phyloP scores from a whole-genome alignment of 805 yeast genomes.

The Kluyveromyces nonfermentans region DNA sequence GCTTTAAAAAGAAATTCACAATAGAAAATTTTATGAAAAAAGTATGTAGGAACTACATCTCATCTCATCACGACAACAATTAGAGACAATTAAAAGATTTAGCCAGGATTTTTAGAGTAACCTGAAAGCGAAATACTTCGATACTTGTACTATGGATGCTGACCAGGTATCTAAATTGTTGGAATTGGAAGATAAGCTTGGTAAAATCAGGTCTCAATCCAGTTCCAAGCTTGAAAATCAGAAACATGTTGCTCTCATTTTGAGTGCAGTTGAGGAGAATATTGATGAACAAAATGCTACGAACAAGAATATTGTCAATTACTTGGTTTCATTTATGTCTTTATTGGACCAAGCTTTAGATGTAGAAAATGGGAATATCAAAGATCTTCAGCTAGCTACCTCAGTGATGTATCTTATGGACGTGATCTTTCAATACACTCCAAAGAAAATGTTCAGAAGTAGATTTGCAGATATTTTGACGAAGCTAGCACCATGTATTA shows the following conservation, averaged over 20 bases:
- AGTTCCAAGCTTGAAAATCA: conserved; percentile 81
- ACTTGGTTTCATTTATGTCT: conserved; percentile 75
- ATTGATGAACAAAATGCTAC: conserved; percentile 50
- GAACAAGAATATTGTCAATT: conserved; percentile 62
- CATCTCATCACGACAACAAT: conserved; percentile 13
- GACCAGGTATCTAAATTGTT: conserved; percentile 28
- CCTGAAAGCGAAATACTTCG: not conserved
- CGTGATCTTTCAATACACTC: conserved; percentile 63
- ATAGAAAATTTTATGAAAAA: conserved; percentile 1
- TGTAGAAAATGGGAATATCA: conserved; percentile 37
- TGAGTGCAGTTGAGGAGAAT: conserved; percentile 86
- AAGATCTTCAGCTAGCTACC: conserved; percentile 57
- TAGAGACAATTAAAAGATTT: not conserved
- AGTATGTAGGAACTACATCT: conserved; percentile 19
- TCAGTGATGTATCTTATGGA: conserved; percentile 77
- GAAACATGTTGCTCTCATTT: conserved; percentile 70
- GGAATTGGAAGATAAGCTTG: conserved; percentile 54
- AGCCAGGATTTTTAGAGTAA: not conserved
- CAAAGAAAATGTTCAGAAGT: conserved; percentile 57
- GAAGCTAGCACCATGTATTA: conserved; percentile 71
- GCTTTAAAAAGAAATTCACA: not conserved
- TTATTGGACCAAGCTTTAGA: conserved; percentile 65
- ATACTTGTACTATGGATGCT: conserved; percentile 16
- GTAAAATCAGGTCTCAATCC: conserved; percentile 60
- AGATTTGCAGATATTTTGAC: conserved; percentile 72